Evolutionary conservation across 345 rosid species (phyloP).

Genomic region (Bruguiera parviflora): DNA sequence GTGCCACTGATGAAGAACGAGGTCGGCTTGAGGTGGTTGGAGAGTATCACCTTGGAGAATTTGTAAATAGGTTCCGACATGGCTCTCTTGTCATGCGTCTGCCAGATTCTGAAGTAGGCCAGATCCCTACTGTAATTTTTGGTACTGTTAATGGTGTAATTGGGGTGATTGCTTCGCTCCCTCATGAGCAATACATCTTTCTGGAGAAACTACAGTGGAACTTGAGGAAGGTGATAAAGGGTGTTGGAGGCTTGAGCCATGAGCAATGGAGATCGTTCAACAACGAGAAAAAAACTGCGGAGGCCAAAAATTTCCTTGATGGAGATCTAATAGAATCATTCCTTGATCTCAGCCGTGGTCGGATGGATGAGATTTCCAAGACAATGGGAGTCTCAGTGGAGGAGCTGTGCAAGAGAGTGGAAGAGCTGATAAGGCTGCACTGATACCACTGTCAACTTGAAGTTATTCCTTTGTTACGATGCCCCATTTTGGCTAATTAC

Average conservation of each 20-base stretch:
- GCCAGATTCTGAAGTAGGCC: conserved; percentile 87
- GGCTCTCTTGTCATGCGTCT: conserved; percentile 94
- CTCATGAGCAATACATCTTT: conserved; percentile 66
- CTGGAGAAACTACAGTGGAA: conserved; percentile 75
- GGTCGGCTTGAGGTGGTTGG: conserved; percentile 85
- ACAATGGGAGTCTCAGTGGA: conserved; percentile 63
- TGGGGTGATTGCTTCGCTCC: conserved; percentile 89
- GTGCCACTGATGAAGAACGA: conserved; percentile 80
- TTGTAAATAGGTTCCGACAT: conserved; percentile 81
- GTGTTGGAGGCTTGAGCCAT: conserved; percentile 90
- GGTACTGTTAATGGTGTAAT: conserved; percentile 85
- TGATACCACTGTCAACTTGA: conserved; percentile 22
- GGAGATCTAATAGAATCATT: conserved; percentile 86
- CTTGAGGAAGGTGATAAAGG: conserved; percentile 81
- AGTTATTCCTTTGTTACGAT: not conserved
- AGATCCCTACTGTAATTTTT: conserved; percentile 81
- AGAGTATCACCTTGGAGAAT: conserved; percentile 91
- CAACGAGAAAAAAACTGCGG: conserved; percentile 76
- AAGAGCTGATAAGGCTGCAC: conserved; percentile 85
- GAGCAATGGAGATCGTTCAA: conserved; percentile 94
- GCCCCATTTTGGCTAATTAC: no score
- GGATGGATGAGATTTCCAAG: conserved; percentile 82
- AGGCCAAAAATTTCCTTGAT: conserved; percentile 76
- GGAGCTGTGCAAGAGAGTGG: conserved; percentile 82
- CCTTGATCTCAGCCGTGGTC: conserved; percentile 60